Conservation (phyloP, 306 rosid species). For the Begonia masoniana region DNA sequence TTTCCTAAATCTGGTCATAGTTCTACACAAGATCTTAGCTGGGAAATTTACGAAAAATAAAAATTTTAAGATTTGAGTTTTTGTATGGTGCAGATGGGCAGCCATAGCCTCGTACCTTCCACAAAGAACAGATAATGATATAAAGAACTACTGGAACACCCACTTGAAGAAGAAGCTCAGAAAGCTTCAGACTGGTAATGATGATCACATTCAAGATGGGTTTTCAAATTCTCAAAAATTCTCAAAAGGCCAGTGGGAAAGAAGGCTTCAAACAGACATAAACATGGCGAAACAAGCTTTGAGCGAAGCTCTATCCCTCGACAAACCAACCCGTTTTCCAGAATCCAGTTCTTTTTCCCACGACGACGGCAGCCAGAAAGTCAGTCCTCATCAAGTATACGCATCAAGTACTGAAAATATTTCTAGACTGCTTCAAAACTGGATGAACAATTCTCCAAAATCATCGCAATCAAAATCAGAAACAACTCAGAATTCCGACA, state of each 20-base stretch:
- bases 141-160: slow-evolving; percentile 58
- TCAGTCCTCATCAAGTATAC: slow-evolving; percentile 20
- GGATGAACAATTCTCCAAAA: slow-evolving; percentile 55
- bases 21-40: not conserved
- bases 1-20: not conserved
- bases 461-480: slow-evolving; percentile 5
- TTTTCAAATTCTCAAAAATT: slow-evolving; percentile 14
- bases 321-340: slow-evolving; percentile 11
- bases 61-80: not conserved
- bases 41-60: not conserved
- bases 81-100: slow-evolving; percentile 40
- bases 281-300: slow-evolving; percentile 79
- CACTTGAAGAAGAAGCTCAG: slow-evolving; percentile 48
- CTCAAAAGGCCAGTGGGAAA: slow-evolving; percentile 89
- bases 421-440: slow-evolving; percentile 51
- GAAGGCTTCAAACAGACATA: slow-evolving; percentile 84
- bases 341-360: not conserved
- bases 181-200: slow-evolving; percentile 13
- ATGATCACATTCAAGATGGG: slow-evolving; percentile 2
- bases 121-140: slow-evolving; percentile 52
- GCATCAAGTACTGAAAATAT: slow-evolving; percentile 77
- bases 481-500: slow-evolving; percentile 14
- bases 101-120: slow-evolving; percentile 70
- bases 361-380: not conserved
- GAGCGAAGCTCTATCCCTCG: slow-evolving; percentile 70